These are phyloP conservation scores for Daldinia sp. DNA, from an alignment of 2,329 filamentous ascomycete species.

Conservation along the genomic window DNA sequence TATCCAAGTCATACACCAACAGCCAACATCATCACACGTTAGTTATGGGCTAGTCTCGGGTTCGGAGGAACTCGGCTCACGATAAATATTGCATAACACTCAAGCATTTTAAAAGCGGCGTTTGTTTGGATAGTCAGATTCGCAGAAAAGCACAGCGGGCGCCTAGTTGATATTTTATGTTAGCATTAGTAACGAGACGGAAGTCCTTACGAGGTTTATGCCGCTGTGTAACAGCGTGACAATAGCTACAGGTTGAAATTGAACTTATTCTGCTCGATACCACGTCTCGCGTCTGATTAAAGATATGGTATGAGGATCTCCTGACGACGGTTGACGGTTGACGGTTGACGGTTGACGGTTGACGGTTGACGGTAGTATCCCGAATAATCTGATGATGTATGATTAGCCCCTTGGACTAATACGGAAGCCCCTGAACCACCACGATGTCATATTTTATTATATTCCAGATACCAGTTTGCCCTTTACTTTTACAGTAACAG, in stretches of 20 bases:
- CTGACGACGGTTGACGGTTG: too few relatives aligned
- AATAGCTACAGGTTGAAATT: neutral
- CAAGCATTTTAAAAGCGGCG: conserved; percentile 13
- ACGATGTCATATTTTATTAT: neutral
- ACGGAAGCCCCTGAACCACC: neutral
- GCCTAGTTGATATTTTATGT: neutral
- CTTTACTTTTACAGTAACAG: neutral
- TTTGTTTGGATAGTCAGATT: conserved; percentile 16
- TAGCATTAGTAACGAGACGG: neutral
- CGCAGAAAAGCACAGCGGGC: conserved; percentile 18
- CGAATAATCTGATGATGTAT: too few relatives aligned
- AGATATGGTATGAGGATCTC: neutral
- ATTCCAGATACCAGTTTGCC: neutral
- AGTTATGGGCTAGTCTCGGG: neutral
- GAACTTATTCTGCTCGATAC: neutral
- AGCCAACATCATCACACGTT: neutral
- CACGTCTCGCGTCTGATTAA: too few relatives aligned
- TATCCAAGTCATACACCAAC: too few relatives aligned
- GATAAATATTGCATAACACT: conserved; percentile 25
- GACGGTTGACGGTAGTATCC: too few relatives aligned
- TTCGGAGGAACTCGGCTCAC: conserved; percentile 3
- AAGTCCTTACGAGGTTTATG: neutral
- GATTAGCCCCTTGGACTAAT: too few relatives aligned
- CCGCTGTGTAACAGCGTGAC: neutral
- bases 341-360: too few relatives aligned